Evolutionary conservation across 2,329 filamentous ascomycete species (phyloP).

Genomic region (Fusarium sp.): DNA sequence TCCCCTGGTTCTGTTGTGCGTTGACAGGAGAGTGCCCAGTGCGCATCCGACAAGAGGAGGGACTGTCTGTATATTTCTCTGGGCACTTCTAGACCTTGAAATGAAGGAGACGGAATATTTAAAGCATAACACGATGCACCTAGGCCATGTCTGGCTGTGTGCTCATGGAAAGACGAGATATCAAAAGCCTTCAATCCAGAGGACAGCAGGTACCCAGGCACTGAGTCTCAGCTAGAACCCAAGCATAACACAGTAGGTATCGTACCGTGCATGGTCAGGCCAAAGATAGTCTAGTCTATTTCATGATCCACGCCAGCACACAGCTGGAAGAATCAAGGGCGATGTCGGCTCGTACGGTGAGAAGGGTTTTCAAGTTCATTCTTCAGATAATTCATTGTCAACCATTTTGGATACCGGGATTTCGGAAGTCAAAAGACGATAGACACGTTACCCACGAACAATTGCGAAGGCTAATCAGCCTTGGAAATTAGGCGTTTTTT

Average conservation of each 20-base stretch:
- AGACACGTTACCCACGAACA: background rate
- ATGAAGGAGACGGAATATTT: conserved; percentile 26
- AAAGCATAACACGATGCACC: conserved; percentile 5
- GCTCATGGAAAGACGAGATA: conserved; percentile 20
- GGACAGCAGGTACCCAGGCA: background rate
- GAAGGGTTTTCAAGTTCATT: background rate
- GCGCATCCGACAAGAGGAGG: conserved; percentile 41
- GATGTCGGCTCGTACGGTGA: conserved; percentile 28
- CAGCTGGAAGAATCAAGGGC: conserved; percentile 27
- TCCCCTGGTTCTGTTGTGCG: conserved; percentile 41
- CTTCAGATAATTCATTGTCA: background rate
- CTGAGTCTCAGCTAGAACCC: conserved; percentile 25
- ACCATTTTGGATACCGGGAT: background rate
- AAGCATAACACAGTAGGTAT: conserved; percentile 24
- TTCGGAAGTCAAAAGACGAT: background rate
- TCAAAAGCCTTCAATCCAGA: conserved; percentile 6
- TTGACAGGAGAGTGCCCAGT: conserved; percentile 43
- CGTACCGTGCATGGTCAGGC: conserved; percentile 15
- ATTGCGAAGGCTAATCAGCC: background rate
- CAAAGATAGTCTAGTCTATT: conserved; percentile 10
- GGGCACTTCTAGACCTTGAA: conserved; percentile 1
- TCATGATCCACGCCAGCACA: conserved; percentile 24
- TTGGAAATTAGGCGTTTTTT: background rate
- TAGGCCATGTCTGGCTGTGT: background rate
- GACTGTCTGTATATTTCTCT: conserved; percentile 1